These are phyloP conservation scores for Eutrema heterophyllum DNA, from an alignment of 345 rosid genomes.

Conservation along the genomic window DNA sequence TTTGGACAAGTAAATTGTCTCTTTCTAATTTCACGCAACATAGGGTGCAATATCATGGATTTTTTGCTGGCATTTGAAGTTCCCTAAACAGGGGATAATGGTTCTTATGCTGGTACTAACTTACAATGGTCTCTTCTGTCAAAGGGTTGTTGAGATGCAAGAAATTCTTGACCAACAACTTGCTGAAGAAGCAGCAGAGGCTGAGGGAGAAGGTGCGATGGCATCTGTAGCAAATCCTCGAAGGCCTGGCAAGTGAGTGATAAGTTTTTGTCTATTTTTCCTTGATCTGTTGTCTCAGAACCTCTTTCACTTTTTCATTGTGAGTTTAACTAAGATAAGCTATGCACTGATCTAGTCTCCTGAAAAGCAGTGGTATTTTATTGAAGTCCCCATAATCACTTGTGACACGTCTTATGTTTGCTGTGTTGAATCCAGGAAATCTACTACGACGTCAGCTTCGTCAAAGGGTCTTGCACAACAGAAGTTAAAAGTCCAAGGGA, in stretches of 20 bases:
- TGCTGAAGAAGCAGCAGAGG: slow-evolving; percentile 99
- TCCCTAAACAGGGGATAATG: neutral
- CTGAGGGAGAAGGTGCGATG: slow-evolving; percentile 95
- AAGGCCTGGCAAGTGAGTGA: slow-evolving; percentile 71
- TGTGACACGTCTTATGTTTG: neutral
- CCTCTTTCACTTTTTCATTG: slow-evolving; percentile 3
- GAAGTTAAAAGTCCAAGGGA: slow-evolving; percentile 80
- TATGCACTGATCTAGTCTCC: slow-evolving; percentile 1
- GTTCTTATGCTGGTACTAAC: slow-evolving; percentile 3
- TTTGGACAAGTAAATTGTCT: neutral
- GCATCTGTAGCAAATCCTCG: slow-evolving; percentile 89
- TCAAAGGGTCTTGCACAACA: slow-evolving; percentile 60
- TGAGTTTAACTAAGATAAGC: neutral
- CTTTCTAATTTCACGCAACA: neutral
- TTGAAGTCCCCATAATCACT: neutral
- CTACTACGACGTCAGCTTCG: slow-evolving; percentile 49
- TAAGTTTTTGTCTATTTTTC: slow-evolving; percentile 2
- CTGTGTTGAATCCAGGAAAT: slow-evolving; percentile 48
- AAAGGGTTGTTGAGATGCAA: slow-evolving; percentile 99
- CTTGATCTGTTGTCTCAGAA: neutral
- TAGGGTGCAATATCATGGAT: slow-evolving; percentile 6
- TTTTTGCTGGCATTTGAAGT: slow-evolving; percentile 8
- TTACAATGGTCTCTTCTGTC: slow-evolving; percentile 13
- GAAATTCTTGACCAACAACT: slow-evolving; percentile 97
- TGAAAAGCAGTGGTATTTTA: neutral